Evolutionary conservation across 2,329 filamentous ascomycete species (phyloP).

Genomic region (Madurella fahalii): DNA sequence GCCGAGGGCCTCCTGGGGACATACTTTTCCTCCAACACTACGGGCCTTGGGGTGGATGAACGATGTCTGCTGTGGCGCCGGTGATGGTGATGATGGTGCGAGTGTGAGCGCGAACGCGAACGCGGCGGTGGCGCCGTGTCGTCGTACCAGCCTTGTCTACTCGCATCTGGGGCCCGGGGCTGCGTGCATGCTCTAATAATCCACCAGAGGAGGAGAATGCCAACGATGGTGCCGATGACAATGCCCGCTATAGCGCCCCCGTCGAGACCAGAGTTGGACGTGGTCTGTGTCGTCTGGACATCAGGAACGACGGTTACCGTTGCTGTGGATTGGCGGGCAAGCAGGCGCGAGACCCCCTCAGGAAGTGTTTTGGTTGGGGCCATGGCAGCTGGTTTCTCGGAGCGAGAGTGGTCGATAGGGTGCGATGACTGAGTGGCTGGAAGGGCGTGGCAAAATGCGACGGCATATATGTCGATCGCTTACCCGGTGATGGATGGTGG

Average conservation of each 20-base stretch:
- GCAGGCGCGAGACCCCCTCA: neutral
- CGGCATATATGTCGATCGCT: neutral
- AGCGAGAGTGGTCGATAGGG: no score
- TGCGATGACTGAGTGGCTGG: no score
- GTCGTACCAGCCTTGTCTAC: constrained; percentile 24
- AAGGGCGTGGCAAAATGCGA: no score
- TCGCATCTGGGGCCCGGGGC: constrained; percentile 6
- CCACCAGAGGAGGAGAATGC: constrained; percentile 23
- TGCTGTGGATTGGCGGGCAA: constrained; percentile 15
- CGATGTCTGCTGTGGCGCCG: constrained; percentile 13
- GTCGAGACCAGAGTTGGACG: constrained; percentile 7
- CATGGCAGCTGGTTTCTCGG: neutral
- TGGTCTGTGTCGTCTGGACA: neutral
- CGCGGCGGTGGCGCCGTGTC: constrained; percentile 9
- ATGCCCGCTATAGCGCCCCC: constrained; percentile 25
- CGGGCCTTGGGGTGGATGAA: constrained; percentile 16
- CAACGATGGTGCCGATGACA: constrained; percentile 24
- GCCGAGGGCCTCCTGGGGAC: constrained; percentile 13
- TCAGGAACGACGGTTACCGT: constrained; percentile 17
- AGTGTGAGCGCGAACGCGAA: constrained; percentile 9
- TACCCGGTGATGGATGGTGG: neutral
- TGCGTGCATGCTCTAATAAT: constrained; percentile 12
- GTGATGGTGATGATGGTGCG: neutral
- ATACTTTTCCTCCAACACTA: constrained; percentile 19
- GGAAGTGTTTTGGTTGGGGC: constrained; percentile 11